Evolutionary conservation across 2,329 filamentous ascomycete species (phyloP), one percentile per base, ranked within the genome.

Genomic region (Apiospora kogelbergensis): DNA sequence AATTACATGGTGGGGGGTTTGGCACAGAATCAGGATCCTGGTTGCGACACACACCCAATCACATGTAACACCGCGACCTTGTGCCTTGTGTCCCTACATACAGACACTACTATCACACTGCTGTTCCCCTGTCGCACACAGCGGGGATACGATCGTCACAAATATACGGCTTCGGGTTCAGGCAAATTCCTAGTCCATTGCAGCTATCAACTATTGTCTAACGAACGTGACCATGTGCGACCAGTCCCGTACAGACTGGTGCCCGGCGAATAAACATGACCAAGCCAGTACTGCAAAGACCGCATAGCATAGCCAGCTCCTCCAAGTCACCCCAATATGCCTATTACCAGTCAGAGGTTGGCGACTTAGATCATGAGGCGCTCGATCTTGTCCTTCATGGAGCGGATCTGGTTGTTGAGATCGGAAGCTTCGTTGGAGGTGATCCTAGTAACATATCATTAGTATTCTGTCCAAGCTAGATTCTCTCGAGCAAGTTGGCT

Each of bases 301-400:
- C 37, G 53, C 30, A 60, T 60, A 60, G 53, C 30, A 60, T 60
- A 60, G 30, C 53, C 63, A 45, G 6, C 22, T 65, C 24, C 26
- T 45, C 63, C 41, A 65, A 65, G 33, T 57, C 65, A 22, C n/a
- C 37, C 20, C 37, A 40, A 41, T 45, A 30, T 67, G 44, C 65
- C 33, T 40, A 48, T 48, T 57, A 48, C 22, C 46, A 67, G 22
- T 24, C 44, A 45, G n/a, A 67, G 24, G 10, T 60, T 60, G 53
- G 45, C 69, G 63, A 65, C 42, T 89, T 91, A 98, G 84, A 98
- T 97, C 86, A 95, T 94, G 75, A 98, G 88, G 76, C 95, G 89
- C 88, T 98, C 95, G 68, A 98, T 93, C 90, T 97, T 97, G 83
- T 97, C 93, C 87, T 95, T 97, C 78, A 98, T 86, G 73, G 90